Evolutionary conservation across 352 stramenopile genomes (phyloP).

Genomic region (Phytophthora ramorum): DNA sequence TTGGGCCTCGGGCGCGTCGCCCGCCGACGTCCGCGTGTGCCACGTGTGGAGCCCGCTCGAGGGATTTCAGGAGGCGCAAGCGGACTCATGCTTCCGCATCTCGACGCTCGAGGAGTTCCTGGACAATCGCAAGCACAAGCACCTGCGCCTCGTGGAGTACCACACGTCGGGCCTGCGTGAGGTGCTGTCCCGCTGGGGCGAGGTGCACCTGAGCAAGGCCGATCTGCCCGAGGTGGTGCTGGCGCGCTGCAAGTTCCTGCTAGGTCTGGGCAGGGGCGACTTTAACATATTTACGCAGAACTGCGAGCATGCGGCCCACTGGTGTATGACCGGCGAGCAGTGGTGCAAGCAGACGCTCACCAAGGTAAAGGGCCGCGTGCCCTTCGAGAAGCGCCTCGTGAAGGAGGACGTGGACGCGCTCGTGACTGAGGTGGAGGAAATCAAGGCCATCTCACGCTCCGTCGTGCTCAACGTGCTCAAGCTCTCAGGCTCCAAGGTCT

Average conservation of each 20-base stretch:
- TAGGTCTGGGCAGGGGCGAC: constrained; percentile 78
- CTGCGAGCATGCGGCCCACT: constrained; percentile 88
- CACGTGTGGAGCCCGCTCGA: constrained; percentile 88
- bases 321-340: constrained; percentile 91
- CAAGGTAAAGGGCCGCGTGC: constrained; percentile 70
- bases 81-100: constrained; percentile 88
- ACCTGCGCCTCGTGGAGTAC: constrained; percentile 87
- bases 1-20: constrained; percentile 73
- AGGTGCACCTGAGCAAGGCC: constrained; percentile 85
- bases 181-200: constrained; percentile 82
- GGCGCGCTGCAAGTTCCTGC: constrained; percentile 80
- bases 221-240: constrained; percentile 87
- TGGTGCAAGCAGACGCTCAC: constrained; percentile 90
- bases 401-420: constrained; percentile 84
- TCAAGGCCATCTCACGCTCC: constrained; percentile 71
- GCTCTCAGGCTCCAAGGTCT: constrained; percentile 65
- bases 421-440: constrained; percentile 73
- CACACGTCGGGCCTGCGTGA: constrained; percentile 84
- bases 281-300: constrained; percentile 92
- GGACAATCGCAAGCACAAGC: constrained; percentile 58
- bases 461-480: constrained; percentile 76
- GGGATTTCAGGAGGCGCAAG: constrained; percentile 76
- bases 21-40: constrained; percentile 75
- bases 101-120: constrained; percentile 88
- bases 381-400: constrained; percentile 77